A percentile compares a stretch with the other conserved stretches of the same genome.
These are phyloP conservation scores for Fusarium goolgardi DNA, from an alignment of 2,329 filamentous ascomycete genomes.

Conservation along the genomic window DNA sequence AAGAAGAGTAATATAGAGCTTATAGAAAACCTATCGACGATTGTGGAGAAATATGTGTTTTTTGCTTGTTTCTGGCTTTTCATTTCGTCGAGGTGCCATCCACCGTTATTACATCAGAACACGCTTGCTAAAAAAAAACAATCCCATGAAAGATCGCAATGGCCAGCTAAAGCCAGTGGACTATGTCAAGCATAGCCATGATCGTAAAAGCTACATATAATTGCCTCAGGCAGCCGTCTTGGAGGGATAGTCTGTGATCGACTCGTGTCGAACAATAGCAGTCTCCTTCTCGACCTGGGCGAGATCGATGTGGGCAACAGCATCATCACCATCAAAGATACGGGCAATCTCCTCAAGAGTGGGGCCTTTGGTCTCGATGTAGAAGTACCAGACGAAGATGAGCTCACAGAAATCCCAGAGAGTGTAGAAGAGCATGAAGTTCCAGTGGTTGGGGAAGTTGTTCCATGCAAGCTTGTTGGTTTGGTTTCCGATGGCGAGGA, in stretches of 20 bases:
- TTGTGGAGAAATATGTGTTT: not conserved
- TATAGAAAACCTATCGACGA: conserved; percentile 8
- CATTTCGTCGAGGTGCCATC: conserved; percentile 9
- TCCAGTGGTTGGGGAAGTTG: conserved; percentile 69
- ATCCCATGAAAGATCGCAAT: conserved; percentile 7
- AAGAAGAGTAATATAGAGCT: not conserved
- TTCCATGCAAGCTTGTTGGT: conserved; percentile 74
- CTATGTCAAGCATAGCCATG: not conserved
- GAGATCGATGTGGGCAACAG: conserved; percentile 66
- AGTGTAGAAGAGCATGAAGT: conserved; percentile 75
- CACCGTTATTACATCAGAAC: conserved; percentile 18
- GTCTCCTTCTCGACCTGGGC: conserved; percentile 67
- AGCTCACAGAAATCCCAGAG: conserved; percentile 71
- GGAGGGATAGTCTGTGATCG: conserved; percentile 27
- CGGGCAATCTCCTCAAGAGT: conserved; percentile 72
- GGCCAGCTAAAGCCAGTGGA: not conserved
- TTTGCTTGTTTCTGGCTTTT: conserved; percentile 9
- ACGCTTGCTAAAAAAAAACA: conserved; percentile 29
- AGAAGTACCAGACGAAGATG: conserved; percentile 73
- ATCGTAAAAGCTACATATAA: not conserved
- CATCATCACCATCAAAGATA: conserved; percentile 75
- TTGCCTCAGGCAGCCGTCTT: conserved; percentile 34
- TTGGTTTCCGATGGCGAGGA: conserved; percentile 71
- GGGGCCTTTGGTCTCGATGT: conserved; percentile 76
- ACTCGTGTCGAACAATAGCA: conserved; percentile 45